Conservation (phyloP, 148 eudicot genomes). For the Arctostaphylos glauca region DNA sequence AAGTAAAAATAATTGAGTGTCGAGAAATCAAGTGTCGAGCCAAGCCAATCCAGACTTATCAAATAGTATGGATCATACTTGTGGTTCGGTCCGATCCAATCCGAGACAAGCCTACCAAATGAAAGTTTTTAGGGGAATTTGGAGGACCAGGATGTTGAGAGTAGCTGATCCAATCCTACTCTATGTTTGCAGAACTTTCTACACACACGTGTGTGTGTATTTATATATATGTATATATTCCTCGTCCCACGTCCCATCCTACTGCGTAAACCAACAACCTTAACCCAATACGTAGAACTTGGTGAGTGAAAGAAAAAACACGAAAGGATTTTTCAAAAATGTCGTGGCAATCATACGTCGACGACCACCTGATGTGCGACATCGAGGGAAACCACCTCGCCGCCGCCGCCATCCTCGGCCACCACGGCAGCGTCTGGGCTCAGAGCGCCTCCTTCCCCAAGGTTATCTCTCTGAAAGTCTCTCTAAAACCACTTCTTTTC, state of each 20-base stretch:
- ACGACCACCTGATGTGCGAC: conserved; percentile 48
- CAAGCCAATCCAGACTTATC: too few relatives aligned
- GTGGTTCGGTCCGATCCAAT: too few relatives aligned
- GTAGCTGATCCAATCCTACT: neutral
- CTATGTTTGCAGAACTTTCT: neutral
- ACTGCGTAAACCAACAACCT: neutral
- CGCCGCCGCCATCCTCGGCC: conserved; percentile 40
- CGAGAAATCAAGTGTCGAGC: too few relatives aligned
- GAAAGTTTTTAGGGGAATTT: too few relatives aligned
- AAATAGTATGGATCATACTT: too few relatives aligned
- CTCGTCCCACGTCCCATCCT: neutral
- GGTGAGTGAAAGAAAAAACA: neutral
- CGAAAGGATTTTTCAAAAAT: conserved; percentile 16
- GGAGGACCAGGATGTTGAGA: too few relatives aligned
- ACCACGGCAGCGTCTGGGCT: conserved; percentile 44
- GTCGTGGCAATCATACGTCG: conserved; percentile 51
- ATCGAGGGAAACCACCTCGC: conserved; percentile 38
- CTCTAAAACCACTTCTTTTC: neutral
- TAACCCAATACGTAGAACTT: neutral
- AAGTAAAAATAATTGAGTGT: too few relatives aligned
- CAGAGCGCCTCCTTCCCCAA: conserved; percentile 39
- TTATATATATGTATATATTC: too few relatives aligned
- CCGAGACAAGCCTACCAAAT: too few relatives aligned
- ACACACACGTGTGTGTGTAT: conserved; percentile 8
- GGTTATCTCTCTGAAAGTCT: conserved; percentile 17